phyloP scores from a whole-genome alignment of 148 eudicot genomes.

The Pouteria glomerata region DNA sequence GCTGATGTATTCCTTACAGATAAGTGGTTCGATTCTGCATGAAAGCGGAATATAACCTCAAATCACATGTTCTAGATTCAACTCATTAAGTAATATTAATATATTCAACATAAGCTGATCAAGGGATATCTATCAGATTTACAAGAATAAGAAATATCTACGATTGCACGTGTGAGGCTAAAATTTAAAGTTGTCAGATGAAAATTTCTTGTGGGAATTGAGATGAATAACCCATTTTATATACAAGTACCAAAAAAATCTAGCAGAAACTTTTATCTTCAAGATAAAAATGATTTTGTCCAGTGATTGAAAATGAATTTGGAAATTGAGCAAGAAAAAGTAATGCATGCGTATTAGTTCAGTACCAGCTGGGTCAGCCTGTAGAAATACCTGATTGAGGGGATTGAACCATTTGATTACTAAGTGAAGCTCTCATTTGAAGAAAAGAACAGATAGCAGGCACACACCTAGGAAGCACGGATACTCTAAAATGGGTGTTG shows the following conservation, averaged over 20 bases:
- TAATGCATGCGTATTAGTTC: too few species aligned
- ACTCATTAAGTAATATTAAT: background rate
- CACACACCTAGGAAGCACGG: too few species aligned
- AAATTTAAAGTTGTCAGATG: background rate
- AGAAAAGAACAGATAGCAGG: too few species aligned
- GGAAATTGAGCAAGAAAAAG: too few species aligned
- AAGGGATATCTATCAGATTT: background rate
- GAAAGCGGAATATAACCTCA: constrained; percentile 14
- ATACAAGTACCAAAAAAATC: background rate
- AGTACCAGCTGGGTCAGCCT: too few species aligned
- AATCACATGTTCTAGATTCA: background rate
- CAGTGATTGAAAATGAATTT: too few species aligned
- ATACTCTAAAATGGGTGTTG: too few species aligned
- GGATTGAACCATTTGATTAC: too few species aligned
- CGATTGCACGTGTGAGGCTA: background rate
- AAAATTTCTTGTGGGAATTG: background rate
- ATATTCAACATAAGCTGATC: background rate
- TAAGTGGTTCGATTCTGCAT: constrained; percentile 82
- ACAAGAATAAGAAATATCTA: background rate
- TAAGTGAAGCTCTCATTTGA: too few species aligned
- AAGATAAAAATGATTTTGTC: too few species aligned
- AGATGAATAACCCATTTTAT: background rate
- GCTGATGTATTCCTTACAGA: constrained; percentile 69
- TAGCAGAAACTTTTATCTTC: background rate
- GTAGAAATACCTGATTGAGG: too few species aligned